A percentile compares a stretch with the other conserved stretches of the same genome.
These are phyloP conservation scores for Scorias spongiosa DNA, from an alignment of 2,329 filamentous ascomycete genomes.

Conservation along the genomic window DNA sequence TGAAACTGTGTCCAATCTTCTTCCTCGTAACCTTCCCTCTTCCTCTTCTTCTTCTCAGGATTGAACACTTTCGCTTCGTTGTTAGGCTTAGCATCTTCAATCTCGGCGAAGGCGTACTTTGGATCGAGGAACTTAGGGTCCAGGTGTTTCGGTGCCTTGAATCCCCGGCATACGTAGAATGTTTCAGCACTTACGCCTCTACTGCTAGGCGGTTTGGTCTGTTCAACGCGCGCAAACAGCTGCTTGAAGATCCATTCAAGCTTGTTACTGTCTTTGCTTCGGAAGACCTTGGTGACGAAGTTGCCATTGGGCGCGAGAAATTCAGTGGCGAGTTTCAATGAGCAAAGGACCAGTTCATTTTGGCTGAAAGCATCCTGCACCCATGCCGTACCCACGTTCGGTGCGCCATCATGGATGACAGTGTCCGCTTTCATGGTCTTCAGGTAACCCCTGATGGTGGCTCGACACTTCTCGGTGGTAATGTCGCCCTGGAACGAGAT, in stretches of 20 bases:
- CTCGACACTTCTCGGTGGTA: slow-evolving; percentile 87
- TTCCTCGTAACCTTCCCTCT: slow-evolving; percentile 95
- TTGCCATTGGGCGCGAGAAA: slow-evolving; percentile 80
- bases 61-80: slow-evolving; percentile 98
- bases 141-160: slow-evolving; percentile 84
- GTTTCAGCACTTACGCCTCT: slow-evolving; percentile 96
- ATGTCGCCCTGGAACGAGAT: slow-evolving; percentile 98
- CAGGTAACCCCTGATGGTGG: slow-evolving; percentile 74
- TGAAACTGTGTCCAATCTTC: slow-evolving; percentile 89
- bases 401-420: slow-evolving; percentile 90
- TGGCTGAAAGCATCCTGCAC: slow-evolving; percentile 97
- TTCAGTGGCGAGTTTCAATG: slow-evolving; percentile 85
- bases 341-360: slow-evolving; percentile 79
- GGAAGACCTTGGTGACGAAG: slow-evolving; percentile 95
- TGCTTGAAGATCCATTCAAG: slow-evolving; percentile 97
- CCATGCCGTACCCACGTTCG: slow-evolving; percentile 96
- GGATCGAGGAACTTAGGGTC: slow-evolving; percentile 89
- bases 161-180: slow-evolving; percentile 91
- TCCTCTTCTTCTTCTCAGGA: slow-evolving; percentile 91
- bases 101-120: slow-evolving; percentile 77
- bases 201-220: slow-evolving; percentile 90
- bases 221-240: slow-evolving; percentile 85
- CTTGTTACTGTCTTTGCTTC: slow-evolving; percentile 92
- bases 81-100: slow-evolving; percentile 73
- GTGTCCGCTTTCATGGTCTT: slow-evolving; percentile 96